Evolutionary conservation across 768 basidiomycete genomes (phyloP).

Genomic region (Tubosaeta brunneosetosa): DNA sequence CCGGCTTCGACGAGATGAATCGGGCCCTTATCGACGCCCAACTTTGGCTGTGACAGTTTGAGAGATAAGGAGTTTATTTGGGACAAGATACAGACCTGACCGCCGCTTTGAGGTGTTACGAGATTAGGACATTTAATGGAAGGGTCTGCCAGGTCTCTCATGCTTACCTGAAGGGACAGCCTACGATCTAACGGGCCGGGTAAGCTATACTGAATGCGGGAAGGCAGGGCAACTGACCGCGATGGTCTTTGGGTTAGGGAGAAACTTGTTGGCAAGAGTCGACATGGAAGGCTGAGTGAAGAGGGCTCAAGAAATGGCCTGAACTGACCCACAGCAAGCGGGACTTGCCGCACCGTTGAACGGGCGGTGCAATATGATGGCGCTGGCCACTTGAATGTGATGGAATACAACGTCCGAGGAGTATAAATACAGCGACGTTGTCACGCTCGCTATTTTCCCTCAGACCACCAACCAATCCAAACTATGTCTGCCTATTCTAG

Average conservation of each 20-base stretch:
- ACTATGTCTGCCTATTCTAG: conserved; percentile 25
- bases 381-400: too few relatives aligned
- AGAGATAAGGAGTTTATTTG: conserved; percentile 11
- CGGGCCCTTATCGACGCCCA: conserved; percentile 84
- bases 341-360: not conserved
- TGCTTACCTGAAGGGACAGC: conserved; percentile 90
- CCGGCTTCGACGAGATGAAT: conserved; percentile 88
- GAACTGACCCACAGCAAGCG: not conserved
- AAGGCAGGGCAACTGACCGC: conserved; percentile 55
- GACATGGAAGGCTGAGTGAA: conserved; percentile 16
- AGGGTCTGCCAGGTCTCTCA: not conserved
- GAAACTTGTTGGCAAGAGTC: conserved; percentile 23
- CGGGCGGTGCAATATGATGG: not conserved
- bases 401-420: not conserved
- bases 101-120: conserved; percentile 23
- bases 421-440: conserved; percentile 19
- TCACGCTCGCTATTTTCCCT: conserved; percentile 14
- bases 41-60: conserved; percentile 47
- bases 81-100: conserved; percentile 24
- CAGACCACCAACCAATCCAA: conserved; percentile 12
- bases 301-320: too few relatives aligned
- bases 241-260: conserved; percentile 62
- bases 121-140: conserved; percentile 1
- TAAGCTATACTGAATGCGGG: conserved; percentile 4
- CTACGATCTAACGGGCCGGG: conserved; percentile 66